Evolutionary conservation across 805 yeast species (phyloP).

Genomic region (Pichia ethanolica): DNA sequence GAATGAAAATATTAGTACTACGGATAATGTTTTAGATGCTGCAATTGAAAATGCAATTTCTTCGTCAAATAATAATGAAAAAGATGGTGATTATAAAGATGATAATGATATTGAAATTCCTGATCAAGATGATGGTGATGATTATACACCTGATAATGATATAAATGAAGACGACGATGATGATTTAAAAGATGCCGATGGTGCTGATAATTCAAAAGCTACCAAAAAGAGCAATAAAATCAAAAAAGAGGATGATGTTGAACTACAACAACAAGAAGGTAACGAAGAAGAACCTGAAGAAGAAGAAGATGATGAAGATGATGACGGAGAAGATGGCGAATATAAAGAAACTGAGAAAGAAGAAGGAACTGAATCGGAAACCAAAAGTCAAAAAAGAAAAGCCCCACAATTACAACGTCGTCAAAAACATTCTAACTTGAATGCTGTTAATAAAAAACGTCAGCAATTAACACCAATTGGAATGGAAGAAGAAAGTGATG

Average conservation of each 20-base stretch:
- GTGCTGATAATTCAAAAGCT: too few species aligned
- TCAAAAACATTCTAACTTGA: slow-evolving; percentile 1
- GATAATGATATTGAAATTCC: slow-evolving; percentile 15
- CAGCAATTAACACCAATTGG: slow-evolving; percentile 9
- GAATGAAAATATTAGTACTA: too few species aligned
- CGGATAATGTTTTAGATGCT: too few species aligned
- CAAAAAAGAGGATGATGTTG: slow-evolving; percentile 16
- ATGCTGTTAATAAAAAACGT: slow-evolving; percentile 13
- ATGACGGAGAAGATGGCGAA: slow-evolving; percentile 16
- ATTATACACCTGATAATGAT: background rate
- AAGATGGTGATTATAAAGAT: background rate
- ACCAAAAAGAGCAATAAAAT: too few species aligned
- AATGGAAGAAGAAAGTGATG: slow-evolving; percentile 22
- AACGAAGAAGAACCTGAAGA: background rate
- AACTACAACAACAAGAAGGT: background rate
- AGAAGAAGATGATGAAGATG: background rate
- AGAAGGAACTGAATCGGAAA: background rate
- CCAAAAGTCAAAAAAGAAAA: background rate
- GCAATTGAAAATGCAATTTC: too few species aligned
- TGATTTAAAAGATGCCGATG: background rate
- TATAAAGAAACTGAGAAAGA: slow-evolving; percentile 11
- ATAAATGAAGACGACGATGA: slow-evolving; percentile 4
- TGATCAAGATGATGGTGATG: slow-evolving; percentile 10
- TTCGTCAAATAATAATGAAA: background rate
- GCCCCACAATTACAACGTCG: background rate